Base-by-base conservation (phyloP, 352 stramenopile species). In the Globisporangium spinosum region DNA sequence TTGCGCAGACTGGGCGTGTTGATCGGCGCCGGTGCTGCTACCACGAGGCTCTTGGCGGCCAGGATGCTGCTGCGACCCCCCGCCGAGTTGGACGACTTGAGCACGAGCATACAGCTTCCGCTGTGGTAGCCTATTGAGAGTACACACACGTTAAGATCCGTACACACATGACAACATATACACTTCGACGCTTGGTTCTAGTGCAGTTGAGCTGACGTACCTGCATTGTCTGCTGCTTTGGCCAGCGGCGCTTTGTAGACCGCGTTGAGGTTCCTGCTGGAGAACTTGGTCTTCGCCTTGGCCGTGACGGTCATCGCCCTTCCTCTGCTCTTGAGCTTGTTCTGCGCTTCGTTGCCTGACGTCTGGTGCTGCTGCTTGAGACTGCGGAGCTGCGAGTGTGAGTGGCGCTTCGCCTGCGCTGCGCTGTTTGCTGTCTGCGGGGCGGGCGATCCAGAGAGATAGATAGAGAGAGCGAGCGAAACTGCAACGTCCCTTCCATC, bases 1-100 rank as follows among this genome's bases (percentile, higher is more conserved):
- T 79, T 80, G 58, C 85, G 86, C 20, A 92, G 67, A 70, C 85
- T 94, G 15, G 82, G 82, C 29, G 87, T 92, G 72, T 94, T 94
- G 68, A 93, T 82, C 1, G 87, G 85, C n/a, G 83, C 75, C 22
- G 85, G 85, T 29, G 80, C 70, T 0, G 77, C 65, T n/a, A 75
- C 71, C 13, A 68, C 20, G 22, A 70, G 68, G 17, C 62, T 60
- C 20, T 65, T 65, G 22, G 62, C 38, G 0, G 32, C 35, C 35
- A 70, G 40, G 3, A 67, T 23, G 13, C 70, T 69, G 38, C 58
- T 61, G 27, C 13, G 45, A 13, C 43, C 43, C 12, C 6, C 43
- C 43, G 17, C 58, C 23, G 51, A 62, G 15, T 38, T 23, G 27
- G 74, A 59, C 15, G 63, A 69, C 20, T 76, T 75, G 54, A 92